Percentiles rank a stretch among this genome's conserved stretches.
These are phyloP conservation scores for Trichophyton rubrum DNA, from an alignment of 2,329 filamentous ascomycete genomes.

Conservation along the genomic window DNA sequence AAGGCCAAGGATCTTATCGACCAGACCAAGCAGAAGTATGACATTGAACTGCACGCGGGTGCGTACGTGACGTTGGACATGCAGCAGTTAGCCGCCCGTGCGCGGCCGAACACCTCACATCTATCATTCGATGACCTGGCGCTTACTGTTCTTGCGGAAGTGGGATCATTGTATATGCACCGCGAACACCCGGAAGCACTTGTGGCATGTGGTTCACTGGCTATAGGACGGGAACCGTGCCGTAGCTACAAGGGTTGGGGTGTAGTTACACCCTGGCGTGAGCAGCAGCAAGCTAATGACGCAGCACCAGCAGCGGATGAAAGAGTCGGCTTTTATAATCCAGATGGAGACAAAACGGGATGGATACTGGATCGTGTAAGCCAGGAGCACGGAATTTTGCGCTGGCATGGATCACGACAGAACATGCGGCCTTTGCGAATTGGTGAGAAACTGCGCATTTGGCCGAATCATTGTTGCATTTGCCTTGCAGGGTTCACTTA, in stretches of 20 bases:
- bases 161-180: slow-evolving; percentile 52
- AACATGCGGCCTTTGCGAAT: slow-evolving; percentile 40
- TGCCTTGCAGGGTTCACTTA: slow-evolving; percentile 57
- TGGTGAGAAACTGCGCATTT: slow-evolving; percentile 57
- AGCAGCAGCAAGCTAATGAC: slow-evolving; percentile 11
- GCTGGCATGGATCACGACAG: slow-evolving; percentile 40
- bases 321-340: slow-evolving; percentile 12
- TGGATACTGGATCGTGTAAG: slow-evolving; percentile 57
- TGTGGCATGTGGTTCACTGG: slow-evolving; percentile 54
- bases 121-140: slow-evolving; percentile 41
- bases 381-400: slow-evolving; percentile 65
- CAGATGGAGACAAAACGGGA: slow-evolving; percentile 30
- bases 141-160: slow-evolving; percentile 56
- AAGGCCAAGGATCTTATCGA: slow-evolving; percentile 11
- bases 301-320: not conserved
- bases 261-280: slow-evolving; percentile 49
- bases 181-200: slow-evolving; percentile 46
- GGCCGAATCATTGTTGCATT: slow-evolving; percentile 72
- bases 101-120: slow-evolving; percentile 30
- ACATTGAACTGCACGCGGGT: slow-evolving; percentile 59
- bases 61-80: slow-evolving; percentile 64
- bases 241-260: slow-evolving; percentile 59
- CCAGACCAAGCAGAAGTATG: slow-evolving; percentile 17
- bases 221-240: slow-evolving; percentile 59
- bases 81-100: slow-evolving; percentile 63